phyloP scores from a whole-genome alignment of 352 stramenopile species.

The Globisporangium emineosum region DNA sequence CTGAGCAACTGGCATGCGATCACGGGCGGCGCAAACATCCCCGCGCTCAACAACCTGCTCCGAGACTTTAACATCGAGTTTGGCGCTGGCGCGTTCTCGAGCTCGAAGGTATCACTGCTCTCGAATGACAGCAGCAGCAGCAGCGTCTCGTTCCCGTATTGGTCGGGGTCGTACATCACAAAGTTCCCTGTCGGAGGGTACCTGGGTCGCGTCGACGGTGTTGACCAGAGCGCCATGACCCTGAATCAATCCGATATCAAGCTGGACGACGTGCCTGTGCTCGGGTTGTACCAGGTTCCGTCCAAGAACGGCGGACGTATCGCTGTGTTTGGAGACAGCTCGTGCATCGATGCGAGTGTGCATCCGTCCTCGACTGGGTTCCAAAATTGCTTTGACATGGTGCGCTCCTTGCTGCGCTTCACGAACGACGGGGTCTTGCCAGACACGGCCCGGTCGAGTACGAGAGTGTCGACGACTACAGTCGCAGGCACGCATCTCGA shows the following conservation, averaged over 20 bases:
- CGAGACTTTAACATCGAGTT: conserved; percentile 68
- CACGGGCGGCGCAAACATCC: conserved; percentile 74
- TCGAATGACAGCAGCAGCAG: conserved; percentile 20
- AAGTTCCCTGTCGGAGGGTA: conserved; percentile 69
- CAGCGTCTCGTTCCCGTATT: conserved; percentile 48
- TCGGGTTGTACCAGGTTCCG: conserved; percentile 68
- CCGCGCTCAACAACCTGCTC: conserved; percentile 65
- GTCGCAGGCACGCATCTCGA: neutral
- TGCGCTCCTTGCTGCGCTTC: conserved; percentile 53
- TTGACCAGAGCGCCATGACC: conserved; percentile 47
- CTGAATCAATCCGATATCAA: conserved; percentile 46
- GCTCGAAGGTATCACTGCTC: conserved; percentile 41
- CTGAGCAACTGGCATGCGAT: conserved; percentile 77
- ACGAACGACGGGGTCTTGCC: conserved; percentile 46
- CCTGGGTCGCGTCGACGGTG: conserved; percentile 48
- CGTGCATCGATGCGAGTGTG: conserved; percentile 65
- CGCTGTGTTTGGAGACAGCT: conserved; percentile 71
- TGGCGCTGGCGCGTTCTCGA: conserved; percentile 54
- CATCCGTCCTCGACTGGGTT: conserved; percentile 36
- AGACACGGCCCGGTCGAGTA: neutral
- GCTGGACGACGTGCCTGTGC: conserved; percentile 39
- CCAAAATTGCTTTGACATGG: conserved; percentile 59
- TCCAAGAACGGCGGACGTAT: conserved; percentile 61
- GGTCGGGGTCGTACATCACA: conserved; percentile 58
- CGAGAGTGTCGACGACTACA: neutral